Conservation (phyloP, 208 protist genomes). For the Crithidia expoeki region DNA sequence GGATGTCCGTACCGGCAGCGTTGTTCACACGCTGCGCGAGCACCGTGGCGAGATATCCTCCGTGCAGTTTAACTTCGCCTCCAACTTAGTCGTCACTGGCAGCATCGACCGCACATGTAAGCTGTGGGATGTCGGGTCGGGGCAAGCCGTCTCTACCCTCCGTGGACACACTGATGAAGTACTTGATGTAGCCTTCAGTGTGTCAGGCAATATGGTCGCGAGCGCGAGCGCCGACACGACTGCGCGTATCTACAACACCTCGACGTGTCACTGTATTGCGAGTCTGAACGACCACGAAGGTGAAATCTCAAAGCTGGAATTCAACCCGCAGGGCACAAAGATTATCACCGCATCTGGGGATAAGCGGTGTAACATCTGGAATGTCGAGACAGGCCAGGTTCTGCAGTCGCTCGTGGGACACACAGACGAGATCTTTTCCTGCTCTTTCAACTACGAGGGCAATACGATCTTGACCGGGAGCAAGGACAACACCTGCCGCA, state of each 20-base stretch:
- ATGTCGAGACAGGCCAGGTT: conserved; percentile 80
- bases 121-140: conserved; percentile 94
- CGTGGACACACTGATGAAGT: conserved; percentile 94
- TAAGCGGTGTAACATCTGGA: conserved; percentile 94
- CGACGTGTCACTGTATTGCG: conserved; percentile 87
- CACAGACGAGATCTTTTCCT: conserved; percentile 96
- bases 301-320: conserved; percentile 95
- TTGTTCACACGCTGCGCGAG: conserved; percentile 89
- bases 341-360: conserved; percentile 94
- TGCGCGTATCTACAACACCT: conserved; percentile 92
- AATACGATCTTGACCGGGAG: conserved; percentile 96
- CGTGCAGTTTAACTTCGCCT: conserved; percentile 94
- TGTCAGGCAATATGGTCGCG: conserved; percentile 86
- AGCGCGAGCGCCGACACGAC: conserved; percentile 95
- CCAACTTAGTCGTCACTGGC: conserved; percentile 90
- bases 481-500: conserved; percentile 97
- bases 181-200: conserved; percentile 94
- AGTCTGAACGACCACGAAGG: conserved; percentile 93
- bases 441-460: conserved; percentile 96
- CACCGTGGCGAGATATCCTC: conserved; percentile 95
- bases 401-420: conserved; percentile 94
- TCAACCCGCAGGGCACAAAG: conserved; percentile 95
- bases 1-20: conserved; percentile 88
- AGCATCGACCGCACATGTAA: conserved; percentile 96
- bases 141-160: conserved; percentile 89